Evolutionary conservation across 106 monocot species (phyloP), one percentile per base, ranked within the genome.

Genomic region (Cymbidium sinense): DNA sequence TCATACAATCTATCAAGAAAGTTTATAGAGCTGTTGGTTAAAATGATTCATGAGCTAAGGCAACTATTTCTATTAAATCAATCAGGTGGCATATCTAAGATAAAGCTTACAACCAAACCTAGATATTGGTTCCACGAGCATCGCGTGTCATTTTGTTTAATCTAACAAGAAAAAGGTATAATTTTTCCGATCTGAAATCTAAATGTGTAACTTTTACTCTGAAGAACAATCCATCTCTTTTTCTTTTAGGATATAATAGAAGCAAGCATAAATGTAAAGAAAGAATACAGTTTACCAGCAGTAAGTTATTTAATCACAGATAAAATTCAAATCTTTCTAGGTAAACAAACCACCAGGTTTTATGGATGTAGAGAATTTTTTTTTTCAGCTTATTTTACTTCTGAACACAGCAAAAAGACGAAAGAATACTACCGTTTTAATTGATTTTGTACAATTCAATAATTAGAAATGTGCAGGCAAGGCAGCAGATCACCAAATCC

Each of bases 291-390:
- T 74, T 74, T 13, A 47, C 47, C 47, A 47, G 47, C 47, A 13
- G 9, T 5, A 43, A 36, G 36, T 2, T 36, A n/a, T 36, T 36
- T 36, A 36, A 36, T 36, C 41, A 41, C 9, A 47, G 47, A 47
- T 2, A 47, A 47, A 2, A 13, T 2, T 28, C 11, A 70, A 78
- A 43, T 54, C 33, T 30, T 34, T 54, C 15, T 17, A 30, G 36
- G 36, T 71, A 70, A 71, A 50, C 79, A 70, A 71, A 50, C 79
- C 23, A 69, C 31, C 27, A 69, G 23, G 27, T 33, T 31, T 15
- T 33, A 69, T 62, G 7, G 7, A 23, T 62, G n/a, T 62, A 25
- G 21, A 2, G 1, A 47, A 13, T 47, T 47, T 13, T 13, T 47
- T 47, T 47, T 13, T 13, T 47, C 1, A 47, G 13, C 11, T 47